Evolutionary conservation across 2,329 filamentous ascomycete genomes (phyloP).

Genomic region (Penicillium psychrosexuale): DNA sequence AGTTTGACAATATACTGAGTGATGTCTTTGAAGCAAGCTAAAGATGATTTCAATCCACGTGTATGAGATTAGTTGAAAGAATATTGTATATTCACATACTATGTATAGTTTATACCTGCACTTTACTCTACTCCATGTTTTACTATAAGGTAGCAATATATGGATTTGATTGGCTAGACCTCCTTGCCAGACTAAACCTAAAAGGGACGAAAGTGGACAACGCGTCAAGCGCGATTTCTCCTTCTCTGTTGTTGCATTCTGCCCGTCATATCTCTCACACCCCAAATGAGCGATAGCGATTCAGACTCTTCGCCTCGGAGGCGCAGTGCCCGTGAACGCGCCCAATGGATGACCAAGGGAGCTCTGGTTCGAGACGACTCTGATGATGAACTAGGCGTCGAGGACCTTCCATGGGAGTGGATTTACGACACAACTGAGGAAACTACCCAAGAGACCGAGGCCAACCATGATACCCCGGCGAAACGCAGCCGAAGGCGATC

Average conservation of each 20-base stretch:
- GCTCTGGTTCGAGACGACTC: constrained; percentile 73
- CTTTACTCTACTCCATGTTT: neutral
- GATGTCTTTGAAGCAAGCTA: neutral
- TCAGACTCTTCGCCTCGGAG: constrained; percentile 16
- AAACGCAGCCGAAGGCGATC: constrained; percentile 31
- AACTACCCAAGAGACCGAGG: constrained; percentile 17
- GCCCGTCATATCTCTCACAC: neutral
- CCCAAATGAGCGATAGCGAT: constrained; percentile 11
- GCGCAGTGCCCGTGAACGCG: constrained; percentile 34
- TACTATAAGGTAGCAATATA: neutral
- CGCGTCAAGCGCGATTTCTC: constrained; percentile 29
- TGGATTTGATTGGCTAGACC: constrained; percentile 16
- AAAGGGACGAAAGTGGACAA: constrained; percentile 34
- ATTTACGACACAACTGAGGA: constrained; percentile 53
- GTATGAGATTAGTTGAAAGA: neutral
- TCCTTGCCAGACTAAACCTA: constrained; percentile 22
- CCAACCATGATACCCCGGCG: constrained; percentile 7
- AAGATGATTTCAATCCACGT: too few relatives aligned
- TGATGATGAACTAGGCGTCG: constrained; percentile 76
- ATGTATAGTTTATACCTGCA: neutral
- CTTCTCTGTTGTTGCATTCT: neutral
- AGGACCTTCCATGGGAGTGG: constrained; percentile 76
- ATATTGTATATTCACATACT: neutral
- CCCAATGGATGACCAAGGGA: constrained; percentile 55
- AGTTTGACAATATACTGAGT: neutral